Evolutionary conservation across 495 filamentous ascomycete species (phyloP).

Genomic region (Talaromyces proteolyticus): DNA sequence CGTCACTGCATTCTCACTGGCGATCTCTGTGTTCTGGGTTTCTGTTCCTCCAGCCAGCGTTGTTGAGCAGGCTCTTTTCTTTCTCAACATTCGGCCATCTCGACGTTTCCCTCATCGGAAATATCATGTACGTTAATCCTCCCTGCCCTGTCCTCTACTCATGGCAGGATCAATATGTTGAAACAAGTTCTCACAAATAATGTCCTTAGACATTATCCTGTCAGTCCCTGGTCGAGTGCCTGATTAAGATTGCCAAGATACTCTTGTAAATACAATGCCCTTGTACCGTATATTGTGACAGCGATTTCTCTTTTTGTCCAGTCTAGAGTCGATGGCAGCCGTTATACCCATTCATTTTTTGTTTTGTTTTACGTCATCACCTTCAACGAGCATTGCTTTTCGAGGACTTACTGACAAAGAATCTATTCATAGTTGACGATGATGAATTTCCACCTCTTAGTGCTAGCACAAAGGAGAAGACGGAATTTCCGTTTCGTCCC

Average conservation of each 20-base stretch:
- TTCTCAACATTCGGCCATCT: constrained; percentile 43
- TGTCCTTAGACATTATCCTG: constrained; percentile 34
- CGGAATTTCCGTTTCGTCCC: constrained; percentile 38
- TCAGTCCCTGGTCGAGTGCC: constrained; percentile 25
- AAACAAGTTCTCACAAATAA: constrained; percentile 49
- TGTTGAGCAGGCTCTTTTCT: constrained; percentile 21
- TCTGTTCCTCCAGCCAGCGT: constrained; percentile 20
- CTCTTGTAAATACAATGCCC: constrained; percentile 34
- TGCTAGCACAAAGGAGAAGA: constrained; percentile 26
- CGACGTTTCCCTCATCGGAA: constrained; percentile 56
- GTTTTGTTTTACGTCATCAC: constrained; percentile 9
- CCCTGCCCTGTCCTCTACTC: constrained; percentile 44
- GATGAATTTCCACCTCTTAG: constrained; percentile 51
- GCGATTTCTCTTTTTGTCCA: not conserved
- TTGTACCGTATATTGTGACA: constrained; percentile 17
- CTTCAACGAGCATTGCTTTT: constrained; percentile 7
- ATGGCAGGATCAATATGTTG: constrained; percentile 42
- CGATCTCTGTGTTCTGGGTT: constrained; percentile 26
- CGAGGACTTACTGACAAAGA: constrained; percentile 16
- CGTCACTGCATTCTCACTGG: constrained; percentile 27
- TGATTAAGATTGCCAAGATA: constrained; percentile 16
- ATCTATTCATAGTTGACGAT: constrained; percentile 26
- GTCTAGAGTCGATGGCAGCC: constrained; percentile 4
- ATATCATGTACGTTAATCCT: constrained; percentile 76
- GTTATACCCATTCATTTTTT: constrained; percentile 13